Evolutionary conservation across 2,329 filamentous ascomycete genomes (phyloP).

Genomic region (Colletotrichum coccodes): DNA sequence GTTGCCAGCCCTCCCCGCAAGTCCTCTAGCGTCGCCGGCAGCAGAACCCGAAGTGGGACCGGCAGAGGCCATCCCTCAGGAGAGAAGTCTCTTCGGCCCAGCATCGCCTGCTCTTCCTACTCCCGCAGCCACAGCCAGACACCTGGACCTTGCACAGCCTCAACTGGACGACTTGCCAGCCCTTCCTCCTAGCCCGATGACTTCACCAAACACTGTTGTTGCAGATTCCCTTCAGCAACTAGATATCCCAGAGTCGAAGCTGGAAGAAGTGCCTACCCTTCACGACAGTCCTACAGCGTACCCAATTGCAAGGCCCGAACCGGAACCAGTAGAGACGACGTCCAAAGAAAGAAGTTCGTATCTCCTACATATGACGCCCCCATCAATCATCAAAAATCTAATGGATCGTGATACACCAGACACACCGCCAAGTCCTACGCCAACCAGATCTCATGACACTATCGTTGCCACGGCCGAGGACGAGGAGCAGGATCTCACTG

Average conservation of each 20-base stretch:
- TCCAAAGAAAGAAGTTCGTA: constrained; percentile 56
- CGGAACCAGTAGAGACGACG: constrained; percentile 50
- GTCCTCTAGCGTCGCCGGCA: background rate
- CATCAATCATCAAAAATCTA: constrained; percentile 42
- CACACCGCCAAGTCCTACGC: constrained; percentile 38
- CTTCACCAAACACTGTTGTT: constrained; percentile 8
- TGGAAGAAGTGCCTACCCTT: constrained; percentile 24
- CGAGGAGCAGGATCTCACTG: constrained; percentile 38
- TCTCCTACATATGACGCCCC: constrained; percentile 51
- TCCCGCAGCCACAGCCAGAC: background rate
- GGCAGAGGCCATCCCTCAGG: background rate
- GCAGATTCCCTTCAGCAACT: background rate
- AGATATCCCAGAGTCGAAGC: background rate
- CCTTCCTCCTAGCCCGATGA: constrained; percentile 30
- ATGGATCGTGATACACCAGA: constrained; percentile 35
- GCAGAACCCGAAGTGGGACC: background rate
- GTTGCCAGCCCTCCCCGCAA: constrained; percentile 16
- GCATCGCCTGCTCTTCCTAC: constrained; percentile 5
- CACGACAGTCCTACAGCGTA: constrained; percentile 14
- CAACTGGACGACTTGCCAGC: constrained; percentile 18
- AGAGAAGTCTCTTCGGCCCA: background rate
- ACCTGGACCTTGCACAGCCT: background rate
- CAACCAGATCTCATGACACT: constrained; percentile 35
- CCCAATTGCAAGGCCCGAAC: constrained; percentile 44
- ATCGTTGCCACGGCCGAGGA: constrained; percentile 35